Percentiles rank a stretch among this genome's conserved stretches.
phyloP scores from a whole-genome alignment of 2,329 filamentous ascomycete genomes.

The Paramyrothecium sp. region DNA sequence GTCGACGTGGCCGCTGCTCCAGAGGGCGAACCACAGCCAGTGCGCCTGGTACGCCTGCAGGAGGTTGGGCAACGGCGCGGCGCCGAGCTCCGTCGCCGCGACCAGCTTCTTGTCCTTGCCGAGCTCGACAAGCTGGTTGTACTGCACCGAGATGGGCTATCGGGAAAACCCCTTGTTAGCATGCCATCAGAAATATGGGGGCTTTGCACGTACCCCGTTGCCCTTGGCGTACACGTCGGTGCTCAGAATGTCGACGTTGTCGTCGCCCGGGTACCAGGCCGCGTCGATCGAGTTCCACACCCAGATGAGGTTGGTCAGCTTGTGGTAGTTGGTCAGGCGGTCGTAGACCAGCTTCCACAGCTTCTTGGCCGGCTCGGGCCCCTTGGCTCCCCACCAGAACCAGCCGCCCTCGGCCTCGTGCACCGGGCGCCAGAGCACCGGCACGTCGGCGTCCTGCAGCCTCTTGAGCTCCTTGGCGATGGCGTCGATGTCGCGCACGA shows the following conservation, averaged over 20 bases:
- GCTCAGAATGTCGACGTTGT: constrained; percentile 42
- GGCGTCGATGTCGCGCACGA: constrained; percentile 46
- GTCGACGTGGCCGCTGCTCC: constrained; percentile 42
- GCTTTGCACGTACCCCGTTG: constrained; percentile 36
- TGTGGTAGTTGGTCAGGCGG: constrained; percentile 40
- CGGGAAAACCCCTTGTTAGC: not conserved
- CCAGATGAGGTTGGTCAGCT: constrained; percentile 47
- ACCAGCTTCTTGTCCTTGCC: constrained; percentile 45
- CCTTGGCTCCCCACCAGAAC: constrained; percentile 54
- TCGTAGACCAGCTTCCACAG: constrained; percentile 42
- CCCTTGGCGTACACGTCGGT: constrained; percentile 44
- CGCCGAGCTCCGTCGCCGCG: constrained; percentile 44
- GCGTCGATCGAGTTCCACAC: constrained; percentile 45
- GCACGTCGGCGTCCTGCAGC: constrained; percentile 39
- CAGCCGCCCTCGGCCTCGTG: constrained; percentile 50
- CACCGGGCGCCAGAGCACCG: constrained; percentile 45
- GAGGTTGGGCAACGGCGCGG: constrained; percentile 38
- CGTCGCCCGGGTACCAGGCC: constrained; percentile 46
- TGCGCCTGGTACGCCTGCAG: constrained; percentile 43
- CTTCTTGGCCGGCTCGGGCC: constrained; percentile 41
- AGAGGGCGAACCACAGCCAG: constrained; percentile 47
- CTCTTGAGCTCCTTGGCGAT: constrained; percentile 44
- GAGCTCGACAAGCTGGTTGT: constrained; percentile 39
- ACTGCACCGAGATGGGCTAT: constrained; percentile 39
- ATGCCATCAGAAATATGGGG: not conserved